These are phyloP conservation scores for Claviceps digitariae DNA, from an alignment of 2,329 filamentous ascomycete genomes.

Conservation along the genomic window DNA sequence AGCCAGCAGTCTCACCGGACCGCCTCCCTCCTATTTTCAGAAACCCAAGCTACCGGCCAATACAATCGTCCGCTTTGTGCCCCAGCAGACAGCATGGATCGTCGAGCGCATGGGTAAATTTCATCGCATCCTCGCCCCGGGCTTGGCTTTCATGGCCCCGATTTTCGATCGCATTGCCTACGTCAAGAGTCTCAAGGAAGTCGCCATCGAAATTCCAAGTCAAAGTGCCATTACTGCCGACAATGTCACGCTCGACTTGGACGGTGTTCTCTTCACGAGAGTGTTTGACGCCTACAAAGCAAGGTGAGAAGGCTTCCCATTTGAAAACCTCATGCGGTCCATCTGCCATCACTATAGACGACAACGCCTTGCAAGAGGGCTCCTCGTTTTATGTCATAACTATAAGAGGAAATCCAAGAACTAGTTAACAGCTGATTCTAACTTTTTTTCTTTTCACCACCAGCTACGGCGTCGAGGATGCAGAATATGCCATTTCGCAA, in stretches of 20 bases:
- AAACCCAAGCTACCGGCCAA: constrained; percentile 69
- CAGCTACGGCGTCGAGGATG: constrained; percentile 95
- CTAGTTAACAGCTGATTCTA: neutral
- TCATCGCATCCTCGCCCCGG: constrained; percentile 82
- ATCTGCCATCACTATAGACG: neutral
- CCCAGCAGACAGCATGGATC: constrained; percentile 99
- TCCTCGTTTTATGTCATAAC: neutral
- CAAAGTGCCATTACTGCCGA: constrained; percentile 97
- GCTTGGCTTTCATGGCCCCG: constrained; percentile 75
- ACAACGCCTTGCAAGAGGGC: neutral
- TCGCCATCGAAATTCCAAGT: constrained; percentile 89
- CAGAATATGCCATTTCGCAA: constrained; percentile 96
- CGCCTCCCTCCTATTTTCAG: constrained; percentile 65
- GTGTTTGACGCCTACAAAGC: constrained; percentile 98
- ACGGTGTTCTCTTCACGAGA: constrained; percentile 88
- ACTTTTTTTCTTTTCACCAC: neutral
- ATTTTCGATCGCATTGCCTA: constrained; percentile 94
- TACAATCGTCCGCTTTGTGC: constrained; percentile 89
- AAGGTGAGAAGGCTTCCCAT: constrained; percentile 40
- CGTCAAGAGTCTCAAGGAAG: constrained; percentile 94
- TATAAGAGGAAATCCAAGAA: neutral
- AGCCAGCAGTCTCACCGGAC: constrained; percentile 16
- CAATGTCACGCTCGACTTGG: constrained; percentile 92
- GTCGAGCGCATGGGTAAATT: constrained; percentile 99
- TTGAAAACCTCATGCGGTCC: constrained; percentile 2